Evolutionary conservation across 2,329 filamentous ascomycete genomes (phyloP).

Genomic region (Graphilbum fragrans): DNA sequence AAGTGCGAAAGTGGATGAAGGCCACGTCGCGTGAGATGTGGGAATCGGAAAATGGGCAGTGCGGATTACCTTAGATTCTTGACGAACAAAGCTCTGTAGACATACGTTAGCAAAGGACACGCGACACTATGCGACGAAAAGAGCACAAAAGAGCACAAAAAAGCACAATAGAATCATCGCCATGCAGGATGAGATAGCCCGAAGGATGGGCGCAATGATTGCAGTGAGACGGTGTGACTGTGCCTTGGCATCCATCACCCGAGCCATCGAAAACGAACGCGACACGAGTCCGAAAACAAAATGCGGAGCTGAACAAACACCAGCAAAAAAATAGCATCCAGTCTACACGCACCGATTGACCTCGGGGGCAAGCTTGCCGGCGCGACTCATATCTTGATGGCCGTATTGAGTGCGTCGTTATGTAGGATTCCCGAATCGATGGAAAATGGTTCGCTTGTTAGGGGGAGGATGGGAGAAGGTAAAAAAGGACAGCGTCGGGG

Average conservation of each 20-base stretch:
- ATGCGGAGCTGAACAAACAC: background rate
- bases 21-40: no score
- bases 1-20: no score
- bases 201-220: background rate
- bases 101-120: no score
- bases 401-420: background rate
- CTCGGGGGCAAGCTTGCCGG: slow-evolving; percentile 96
- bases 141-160: no score
- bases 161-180: no score
- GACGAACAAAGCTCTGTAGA: slow-evolving; percentile 87
- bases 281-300: background rate
- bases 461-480: no score
- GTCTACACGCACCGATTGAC: slow-evolving; percentile 83
- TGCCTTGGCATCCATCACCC: background rate
- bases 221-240: background rate
- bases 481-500: no score
- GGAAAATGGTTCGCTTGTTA: no score
- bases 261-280: background rate
- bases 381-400: slow-evolving; percentile 83
- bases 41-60: slow-evolving; percentile 30
- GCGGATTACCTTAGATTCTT: slow-evolving; percentile 93
- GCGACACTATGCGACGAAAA: no score
- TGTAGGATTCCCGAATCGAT: background rate
- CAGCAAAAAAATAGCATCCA: background rate
- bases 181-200: no score